Evolutionary conservation across 1,284 basidiomycete species (phyloP).

Genomic region (Heterobasidion annosum): DNA sequence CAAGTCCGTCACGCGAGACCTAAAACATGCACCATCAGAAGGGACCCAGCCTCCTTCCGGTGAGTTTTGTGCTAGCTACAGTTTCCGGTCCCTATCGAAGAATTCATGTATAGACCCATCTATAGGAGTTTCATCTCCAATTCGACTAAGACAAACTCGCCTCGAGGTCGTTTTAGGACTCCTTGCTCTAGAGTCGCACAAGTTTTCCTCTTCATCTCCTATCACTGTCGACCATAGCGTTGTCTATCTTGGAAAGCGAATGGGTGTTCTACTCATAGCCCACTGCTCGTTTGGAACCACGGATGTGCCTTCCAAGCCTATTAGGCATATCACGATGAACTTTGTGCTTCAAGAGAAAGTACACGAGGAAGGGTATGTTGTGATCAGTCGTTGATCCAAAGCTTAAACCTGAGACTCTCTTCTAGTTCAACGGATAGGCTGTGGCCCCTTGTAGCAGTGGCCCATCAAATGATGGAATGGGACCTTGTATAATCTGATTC

Average conservation of each 20-base stretch:
- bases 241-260: slow-evolving; percentile 9
- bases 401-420: background rate
- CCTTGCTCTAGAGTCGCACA: slow-evolving; percentile 9
- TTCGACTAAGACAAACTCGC: slow-evolving; percentile 8
- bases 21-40: background rate
- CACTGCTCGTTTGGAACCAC: slow-evolving; percentile 9
- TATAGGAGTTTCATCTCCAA: background rate
- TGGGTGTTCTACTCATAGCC: slow-evolving; percentile 17
- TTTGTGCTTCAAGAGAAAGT: slow-evolving; percentile 25
- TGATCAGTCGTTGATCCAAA: background rate
- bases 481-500: background rate
- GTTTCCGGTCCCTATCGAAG: too few relatives aligned
- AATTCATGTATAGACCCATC: background rate
- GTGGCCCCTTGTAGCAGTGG: slow-evolving; percentile 19
- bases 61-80: background rate
- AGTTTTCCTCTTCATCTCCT: background rate
- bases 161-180: slow-evolving; percentile 13
- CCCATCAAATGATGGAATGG: slow-evolving; percentile 20
- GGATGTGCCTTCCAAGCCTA: background rate
- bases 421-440: slow-evolving; percentile 11
- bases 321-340: slow-evolving; percentile 17
- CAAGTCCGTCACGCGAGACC: background rate
- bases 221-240: slow-evolving; percentile 1
- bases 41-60: background rate
- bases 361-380: slow-evolving; percentile 18